These are phyloP conservation scores for Boechera divaricarpa DNA, from an alignment of 345 rosid genomes.

Conservation along the genomic window DNA sequence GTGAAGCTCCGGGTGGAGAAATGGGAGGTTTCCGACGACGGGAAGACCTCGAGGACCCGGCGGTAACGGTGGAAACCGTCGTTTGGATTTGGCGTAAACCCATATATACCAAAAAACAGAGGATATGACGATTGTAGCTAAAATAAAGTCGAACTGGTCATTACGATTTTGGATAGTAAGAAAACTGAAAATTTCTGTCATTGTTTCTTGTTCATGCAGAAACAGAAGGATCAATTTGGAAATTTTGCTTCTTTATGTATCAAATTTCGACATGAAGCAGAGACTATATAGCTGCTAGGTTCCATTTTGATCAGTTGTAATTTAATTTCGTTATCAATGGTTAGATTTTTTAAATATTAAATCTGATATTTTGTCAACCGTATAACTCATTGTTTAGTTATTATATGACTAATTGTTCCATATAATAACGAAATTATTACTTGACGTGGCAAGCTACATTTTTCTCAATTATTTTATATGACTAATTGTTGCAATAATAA, in stretches of 20 bases:
- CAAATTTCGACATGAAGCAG: neutral
- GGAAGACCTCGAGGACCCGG: constrained; percentile 46
- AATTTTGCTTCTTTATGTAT: neutral
- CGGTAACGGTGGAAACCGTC: constrained; percentile 16
- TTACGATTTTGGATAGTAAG: neutral
- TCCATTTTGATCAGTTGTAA: no score
- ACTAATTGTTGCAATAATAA: no score
- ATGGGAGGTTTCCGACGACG: constrained; percentile 42
- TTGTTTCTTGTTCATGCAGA: neutral
- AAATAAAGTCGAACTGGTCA: neutral
- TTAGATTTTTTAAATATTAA: no score
- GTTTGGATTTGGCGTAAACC: constrained; percentile 22
- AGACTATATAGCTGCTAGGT: no score
- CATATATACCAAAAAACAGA: constrained; percentile 4
- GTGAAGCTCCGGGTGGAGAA: constrained; percentile 39
- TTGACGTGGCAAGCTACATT: no score
- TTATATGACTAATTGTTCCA: no score
- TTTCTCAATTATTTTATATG: no score
- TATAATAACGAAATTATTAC: no score
- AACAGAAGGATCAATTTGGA: no score
- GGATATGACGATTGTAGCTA: neutral
- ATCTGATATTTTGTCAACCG: no score
- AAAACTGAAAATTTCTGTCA: neutral
- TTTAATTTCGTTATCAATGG: no score
- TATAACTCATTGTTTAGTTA: no score